A percentile compares a stretch with the other conserved stretches of the same genome.
phyloP scores from a whole-genome alignment of 805 yeast genomes.

The Kodamaea restingae region DNA sequence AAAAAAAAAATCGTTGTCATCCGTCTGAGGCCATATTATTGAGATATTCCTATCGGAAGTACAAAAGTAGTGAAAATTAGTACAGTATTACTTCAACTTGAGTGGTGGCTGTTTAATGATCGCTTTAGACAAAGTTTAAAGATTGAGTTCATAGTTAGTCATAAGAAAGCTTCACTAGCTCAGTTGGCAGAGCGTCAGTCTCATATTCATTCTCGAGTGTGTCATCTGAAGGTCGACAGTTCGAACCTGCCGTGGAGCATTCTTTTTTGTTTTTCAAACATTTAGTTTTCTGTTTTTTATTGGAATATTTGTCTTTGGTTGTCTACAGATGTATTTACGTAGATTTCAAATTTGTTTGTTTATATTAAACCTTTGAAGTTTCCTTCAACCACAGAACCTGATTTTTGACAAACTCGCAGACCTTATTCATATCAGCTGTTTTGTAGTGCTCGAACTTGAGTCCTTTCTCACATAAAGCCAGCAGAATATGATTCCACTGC shows the following conservation, averaged over 20 bases:
- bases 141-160: too few relatives aligned
- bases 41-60: too few relatives aligned
- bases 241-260: constrained; percentile 39
- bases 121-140: too few relatives aligned
- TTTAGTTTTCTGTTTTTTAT: background rate
- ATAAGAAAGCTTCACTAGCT: constrained; percentile 45
- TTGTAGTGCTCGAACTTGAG: constrained; percentile 24
- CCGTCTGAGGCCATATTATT: too few relatives aligned
- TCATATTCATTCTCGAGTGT: constrained; percentile 27
- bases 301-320: too few relatives aligned
- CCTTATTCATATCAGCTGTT: constrained; percentile 15
- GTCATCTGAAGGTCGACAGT: constrained; percentile 37
- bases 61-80: too few relatives aligned
- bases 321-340: too few relatives aligned
- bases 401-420: constrained; percentile 26
- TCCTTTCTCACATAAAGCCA: constrained; percentile 23
- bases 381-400: constrained; percentile 24
- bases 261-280: constrained; percentile 3
- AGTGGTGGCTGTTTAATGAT: too few relatives aligned
- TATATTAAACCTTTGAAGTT: constrained; percentile 1
- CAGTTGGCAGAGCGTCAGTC: constrained; percentile 59
- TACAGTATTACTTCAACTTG: too few relatives aligned
- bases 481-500: constrained; percentile 28
- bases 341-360: background rate
- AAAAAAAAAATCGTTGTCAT: too few relatives aligned